These are phyloP conservation scores for Patellifolia procumbens DNA, from an alignment of 179 eudicot genomes.

Conservation along the genomic window DNA sequence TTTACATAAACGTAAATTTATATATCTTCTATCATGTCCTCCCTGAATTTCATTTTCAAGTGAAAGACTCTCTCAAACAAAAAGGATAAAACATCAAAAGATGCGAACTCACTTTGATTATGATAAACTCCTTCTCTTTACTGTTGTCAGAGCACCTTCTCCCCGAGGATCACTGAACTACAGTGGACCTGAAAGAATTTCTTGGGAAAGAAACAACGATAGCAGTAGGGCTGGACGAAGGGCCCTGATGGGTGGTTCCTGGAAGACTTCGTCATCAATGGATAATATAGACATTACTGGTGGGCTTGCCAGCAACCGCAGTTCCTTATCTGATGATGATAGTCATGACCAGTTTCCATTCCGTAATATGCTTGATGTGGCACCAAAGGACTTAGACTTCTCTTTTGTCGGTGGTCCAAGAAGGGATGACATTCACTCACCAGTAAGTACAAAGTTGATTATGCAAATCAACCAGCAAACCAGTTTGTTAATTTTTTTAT, in stretches of 20 bases:
- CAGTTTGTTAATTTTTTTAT: not conserved
- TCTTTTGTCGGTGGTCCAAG: slow-evolving; percentile 29
- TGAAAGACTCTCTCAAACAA: not conserved
- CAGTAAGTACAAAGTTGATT: slow-evolving; percentile 17
- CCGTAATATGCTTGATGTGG: slow-evolving; percentile 38
- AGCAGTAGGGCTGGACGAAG: slow-evolving; percentile 24
- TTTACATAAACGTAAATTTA: too few species aligned
- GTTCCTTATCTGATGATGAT: slow-evolving; percentile 42
- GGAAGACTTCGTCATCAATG: slow-evolving; percentile 34
- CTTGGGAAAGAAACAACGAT: slow-evolving; percentile 33
- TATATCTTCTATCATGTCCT: too few species aligned
- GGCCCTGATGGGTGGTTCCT: slow-evolving; percentile 13
- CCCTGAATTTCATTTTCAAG: too few species aligned
- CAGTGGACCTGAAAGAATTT: slow-evolving; percentile 21
- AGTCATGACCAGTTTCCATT: slow-evolving; percentile 19
- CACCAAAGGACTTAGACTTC: slow-evolving; percentile 32
- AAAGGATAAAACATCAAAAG: not conserved
- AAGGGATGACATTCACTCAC: slow-evolving; percentile 20
- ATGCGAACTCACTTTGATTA: not conserved
- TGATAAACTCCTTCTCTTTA: not conserved
- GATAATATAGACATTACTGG: slow-evolving; percentile 28
- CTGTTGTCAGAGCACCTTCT: slow-evolving; percentile 36
- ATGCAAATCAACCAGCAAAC: not conserved
- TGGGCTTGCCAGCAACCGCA: slow-evolving; percentile 27
- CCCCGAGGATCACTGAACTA: slow-evolving; percentile 13